Evolutionary conservation across 345 rosid genomes (phyloP).

Genomic region (Eucalyptus decipiens): DNA sequence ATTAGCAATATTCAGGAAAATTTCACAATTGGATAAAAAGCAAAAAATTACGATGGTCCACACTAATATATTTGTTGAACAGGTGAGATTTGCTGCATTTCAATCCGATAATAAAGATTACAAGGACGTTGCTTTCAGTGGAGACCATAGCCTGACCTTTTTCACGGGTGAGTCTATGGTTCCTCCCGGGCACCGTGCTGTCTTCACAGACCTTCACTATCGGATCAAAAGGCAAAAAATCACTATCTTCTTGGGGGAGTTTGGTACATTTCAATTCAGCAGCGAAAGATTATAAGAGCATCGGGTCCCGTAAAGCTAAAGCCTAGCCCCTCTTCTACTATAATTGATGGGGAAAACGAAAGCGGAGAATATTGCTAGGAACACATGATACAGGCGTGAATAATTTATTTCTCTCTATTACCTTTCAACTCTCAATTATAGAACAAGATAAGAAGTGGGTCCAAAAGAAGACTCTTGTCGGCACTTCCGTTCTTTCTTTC

Average conservation of each 20-base stretch:
- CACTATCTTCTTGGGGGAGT: accelerated
- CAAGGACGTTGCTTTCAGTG: neutral
- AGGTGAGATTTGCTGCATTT: neutral
- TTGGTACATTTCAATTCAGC: neutral
- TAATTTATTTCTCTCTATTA: neutral
- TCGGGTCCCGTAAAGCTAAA: neutral
- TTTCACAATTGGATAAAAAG: neutral
- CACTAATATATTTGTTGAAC: neutral
- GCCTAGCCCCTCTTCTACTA: neutral
- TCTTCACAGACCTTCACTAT: accelerated
- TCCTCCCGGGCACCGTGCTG: neutral
- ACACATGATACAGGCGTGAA: neutral
- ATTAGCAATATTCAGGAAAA: neutral
- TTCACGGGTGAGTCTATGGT: neutral
- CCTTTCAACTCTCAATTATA: neutral
- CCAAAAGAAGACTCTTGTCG: neutral
- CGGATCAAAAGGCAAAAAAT: neutral
- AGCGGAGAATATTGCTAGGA: neutral
- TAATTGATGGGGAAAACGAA: neutral
- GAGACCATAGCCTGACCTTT: neutral
- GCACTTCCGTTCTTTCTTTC: neutral
- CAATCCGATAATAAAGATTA: neutral
- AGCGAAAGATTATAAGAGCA: accelerated
- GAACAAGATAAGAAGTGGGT: neutral
- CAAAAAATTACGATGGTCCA: neutral